phyloP scores from a whole-genome alignment of 106 monocot genomes.

The Dactylorhiza incarnata region DNA sequence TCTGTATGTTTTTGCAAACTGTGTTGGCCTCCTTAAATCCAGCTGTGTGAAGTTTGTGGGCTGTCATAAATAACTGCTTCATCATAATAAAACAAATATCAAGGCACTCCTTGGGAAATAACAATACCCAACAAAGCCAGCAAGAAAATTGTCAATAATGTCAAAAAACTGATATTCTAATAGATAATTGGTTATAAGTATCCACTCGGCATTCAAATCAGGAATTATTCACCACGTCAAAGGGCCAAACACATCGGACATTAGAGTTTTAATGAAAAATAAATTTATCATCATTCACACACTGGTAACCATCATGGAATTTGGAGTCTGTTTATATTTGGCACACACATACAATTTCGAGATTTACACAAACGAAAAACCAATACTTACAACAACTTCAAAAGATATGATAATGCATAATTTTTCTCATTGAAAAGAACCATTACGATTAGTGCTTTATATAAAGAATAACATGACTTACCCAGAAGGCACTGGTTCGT shows the following conservation, averaged over 20 bases:
- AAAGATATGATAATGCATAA: not conserved
- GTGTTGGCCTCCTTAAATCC: not conserved
- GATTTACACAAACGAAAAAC: not conserved
- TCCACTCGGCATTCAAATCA: not conserved
- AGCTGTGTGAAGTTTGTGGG: not conserved
- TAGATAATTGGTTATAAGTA: not conserved
- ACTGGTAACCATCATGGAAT: not conserved
- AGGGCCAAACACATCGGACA: not conserved
- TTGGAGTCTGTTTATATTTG: not conserved
- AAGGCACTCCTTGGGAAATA: not conserved
- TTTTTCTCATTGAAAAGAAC: not conserved
- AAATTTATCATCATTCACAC: not conserved
- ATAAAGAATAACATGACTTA: not conserved
- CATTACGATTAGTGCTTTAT: not conserved
- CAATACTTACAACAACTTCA: not conserved
- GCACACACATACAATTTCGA: not conserved
- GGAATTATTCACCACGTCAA: not conserved
- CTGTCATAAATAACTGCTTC: not conserved
- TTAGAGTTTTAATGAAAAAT: not conserved
- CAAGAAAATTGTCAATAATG: not conserved
- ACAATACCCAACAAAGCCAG: not conserved
- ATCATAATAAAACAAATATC: not conserved
- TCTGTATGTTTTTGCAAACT: not conserved
- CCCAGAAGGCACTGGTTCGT: constrained; percentile 1
- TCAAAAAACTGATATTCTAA: not conserved